phyloP scores from a whole-genome alignment of 2,329 filamentous ascomycete genomes.

The Botrytis sinoallii region DNA sequence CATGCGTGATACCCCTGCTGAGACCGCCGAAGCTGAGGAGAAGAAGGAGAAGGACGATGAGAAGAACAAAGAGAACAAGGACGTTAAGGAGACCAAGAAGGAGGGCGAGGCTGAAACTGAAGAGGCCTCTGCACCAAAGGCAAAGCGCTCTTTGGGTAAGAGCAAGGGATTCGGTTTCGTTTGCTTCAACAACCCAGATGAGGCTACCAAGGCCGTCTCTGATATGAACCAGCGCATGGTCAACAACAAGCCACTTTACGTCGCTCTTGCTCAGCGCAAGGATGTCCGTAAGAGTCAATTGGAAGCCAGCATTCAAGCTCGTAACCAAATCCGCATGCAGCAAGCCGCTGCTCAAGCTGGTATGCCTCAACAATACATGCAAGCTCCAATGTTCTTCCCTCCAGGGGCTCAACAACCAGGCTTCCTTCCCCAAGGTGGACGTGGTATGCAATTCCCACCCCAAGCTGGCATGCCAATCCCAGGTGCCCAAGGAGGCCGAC shows the following conservation, averaged over 20 bases:
- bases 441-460: constrained; percentile 62
- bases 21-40: constrained; percentile 44
- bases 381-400: constrained; percentile 87
- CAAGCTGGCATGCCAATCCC: constrained; percentile 64
- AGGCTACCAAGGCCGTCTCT: constrained; percentile 97
- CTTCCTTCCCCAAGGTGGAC: constrained; percentile 62
- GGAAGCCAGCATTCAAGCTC: constrained; percentile 97
- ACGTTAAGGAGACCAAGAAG: constrained; percentile 41
- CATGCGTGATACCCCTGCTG: constrained; percentile 79
- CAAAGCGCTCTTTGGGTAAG: constrained; percentile 73
- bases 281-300: constrained; percentile 99
- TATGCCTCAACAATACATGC: constrained; percentile 85
- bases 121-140: constrained; percentile 49
- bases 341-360: constrained; percentile 88
- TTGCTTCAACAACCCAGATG: constrained; percentile 99
- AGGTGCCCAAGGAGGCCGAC: constrained; percentile 74
- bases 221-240: constrained; percentile 99
- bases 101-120: constrained; percentile 47
- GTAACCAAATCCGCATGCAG: constrained; percentile 98
- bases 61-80: constrained; percentile 50
- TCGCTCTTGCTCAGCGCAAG: constrained; percentile 97
- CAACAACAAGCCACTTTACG: constrained; percentile 93
- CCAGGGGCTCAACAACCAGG: constrained; percentile 70
- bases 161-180: constrained; percentile 99
- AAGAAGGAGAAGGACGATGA: constrained; percentile 51